Conservation (phyloP, 345 rosid genomes). For the Ceriops zippeliana region DNA sequence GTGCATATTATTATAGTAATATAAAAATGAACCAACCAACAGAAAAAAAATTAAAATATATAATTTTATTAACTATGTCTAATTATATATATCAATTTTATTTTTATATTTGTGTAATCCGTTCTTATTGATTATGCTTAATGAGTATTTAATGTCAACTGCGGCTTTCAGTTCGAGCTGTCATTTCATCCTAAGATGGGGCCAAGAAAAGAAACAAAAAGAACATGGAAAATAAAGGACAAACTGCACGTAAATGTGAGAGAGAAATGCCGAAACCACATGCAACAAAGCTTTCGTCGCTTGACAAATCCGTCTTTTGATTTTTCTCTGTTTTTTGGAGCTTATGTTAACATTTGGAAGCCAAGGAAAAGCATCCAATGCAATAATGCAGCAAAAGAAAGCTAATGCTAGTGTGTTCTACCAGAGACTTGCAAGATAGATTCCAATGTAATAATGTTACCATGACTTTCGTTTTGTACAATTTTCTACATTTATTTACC, state of each 20-base stretch:
- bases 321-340: constrained; percentile 6
- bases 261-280: neutral
- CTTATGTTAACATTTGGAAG: neutral
- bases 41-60: no score
- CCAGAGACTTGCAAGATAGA: neutral
- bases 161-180: no score
- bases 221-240: neutral
- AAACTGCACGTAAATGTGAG: neutral
- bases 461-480: no score
- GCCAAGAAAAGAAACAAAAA: neutral
- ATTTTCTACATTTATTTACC: no score
- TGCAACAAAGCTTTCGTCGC: neutral
- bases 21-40: no score
- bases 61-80: no score
- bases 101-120: no score
- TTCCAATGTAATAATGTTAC: no score
- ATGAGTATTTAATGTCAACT: no score
- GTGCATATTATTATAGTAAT: no score
- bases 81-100: no score
- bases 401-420: neutral
- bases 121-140: no score
- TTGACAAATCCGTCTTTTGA: neutral
- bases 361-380: neutral
- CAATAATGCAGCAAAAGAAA: neutral
- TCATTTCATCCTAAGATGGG: neutral